These are phyloP conservation scores for Testicularia cyperi DNA, from an alignment of 1,284 basidiomycete genomes.

Conservation along the genomic window DNA sequence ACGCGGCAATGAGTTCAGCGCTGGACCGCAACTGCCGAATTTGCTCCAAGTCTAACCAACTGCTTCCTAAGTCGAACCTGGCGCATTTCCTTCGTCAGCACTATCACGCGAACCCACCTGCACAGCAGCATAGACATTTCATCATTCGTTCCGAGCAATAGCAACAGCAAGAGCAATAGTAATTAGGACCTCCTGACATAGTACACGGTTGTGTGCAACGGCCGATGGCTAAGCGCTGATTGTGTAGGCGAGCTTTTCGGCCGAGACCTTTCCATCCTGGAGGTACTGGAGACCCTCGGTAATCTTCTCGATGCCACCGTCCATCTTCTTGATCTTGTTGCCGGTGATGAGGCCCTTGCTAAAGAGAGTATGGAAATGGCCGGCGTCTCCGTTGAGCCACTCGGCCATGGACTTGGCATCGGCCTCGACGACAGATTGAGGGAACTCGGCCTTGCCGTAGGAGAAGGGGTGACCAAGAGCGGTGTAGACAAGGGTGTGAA, in stretches of 20 bases:
- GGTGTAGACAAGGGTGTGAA: slow-evolving; percentile 49
- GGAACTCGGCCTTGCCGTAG: slow-evolving; percentile 40
- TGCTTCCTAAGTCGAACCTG: no score
- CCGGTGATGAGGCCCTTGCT: slow-evolving; percentile 33
- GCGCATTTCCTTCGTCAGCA: no score
- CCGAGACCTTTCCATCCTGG: slow-evolving; percentile 47
- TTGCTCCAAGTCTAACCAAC: no score
- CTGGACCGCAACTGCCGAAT: no score
- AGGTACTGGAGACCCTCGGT: slow-evolving; percentile 43
- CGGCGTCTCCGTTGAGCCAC: slow-evolving; percentile 38
- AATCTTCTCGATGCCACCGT: slow-evolving; percentile 41
- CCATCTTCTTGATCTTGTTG: slow-evolving; percentile 44
- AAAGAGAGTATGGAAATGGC: slow-evolving; percentile 41
- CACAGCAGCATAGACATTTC: no score
- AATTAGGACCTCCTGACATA: no score
- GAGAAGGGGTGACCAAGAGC: slow-evolving; percentile 38
- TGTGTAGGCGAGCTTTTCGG: slow-evolving; percentile 50
- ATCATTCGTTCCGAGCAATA: no score
- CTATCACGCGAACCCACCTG: no score
- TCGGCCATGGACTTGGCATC: slow-evolving; percentile 28
- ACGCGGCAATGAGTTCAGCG: no score
- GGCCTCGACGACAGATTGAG: slow-evolving; percentile 20
- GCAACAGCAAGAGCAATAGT: no score
- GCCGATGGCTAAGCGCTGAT: no score
- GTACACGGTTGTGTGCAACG: no score